Conservation (phyloP, 805 yeast genomes). For the Kuraishia molischiana region DNA sequence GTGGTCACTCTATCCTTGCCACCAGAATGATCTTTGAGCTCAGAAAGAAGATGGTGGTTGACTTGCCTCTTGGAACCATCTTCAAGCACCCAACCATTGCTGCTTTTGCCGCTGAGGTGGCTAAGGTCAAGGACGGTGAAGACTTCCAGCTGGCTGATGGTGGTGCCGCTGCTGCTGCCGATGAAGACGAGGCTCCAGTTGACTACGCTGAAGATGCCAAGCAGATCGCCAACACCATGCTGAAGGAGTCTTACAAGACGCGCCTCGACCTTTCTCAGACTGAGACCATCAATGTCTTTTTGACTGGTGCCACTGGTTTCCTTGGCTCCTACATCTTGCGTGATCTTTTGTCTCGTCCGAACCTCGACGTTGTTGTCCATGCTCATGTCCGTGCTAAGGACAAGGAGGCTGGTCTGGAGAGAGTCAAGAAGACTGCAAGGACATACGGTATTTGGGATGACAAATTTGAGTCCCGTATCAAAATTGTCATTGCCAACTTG, state of each 20-base stretch:
- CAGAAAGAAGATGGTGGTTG: conserved; percentile 67
- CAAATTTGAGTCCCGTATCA: conserved; percentile 43
- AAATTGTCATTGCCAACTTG: conserved; percentile 77
- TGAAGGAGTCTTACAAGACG: conserved; percentile 35
- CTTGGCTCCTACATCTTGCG: conserved; percentile 82
- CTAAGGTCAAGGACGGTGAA: conserved; percentile 40
- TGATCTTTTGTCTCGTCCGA: conserved; percentile 54
- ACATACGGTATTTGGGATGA: conserved; percentile 81
- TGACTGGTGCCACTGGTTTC: conserved; percentile 97
- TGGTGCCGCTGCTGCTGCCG: conserved; percentile 17
- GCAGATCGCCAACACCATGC: conserved; percentile 28
- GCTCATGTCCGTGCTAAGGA: conserved; percentile 89
- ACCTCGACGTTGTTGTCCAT: conserved; percentile 44
- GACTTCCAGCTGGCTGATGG: conserved; percentile 30
- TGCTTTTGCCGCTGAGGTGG: conserved; percentile 68
- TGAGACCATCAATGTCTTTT: conserved; percentile 41
- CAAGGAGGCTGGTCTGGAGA: conserved; percentile 58
- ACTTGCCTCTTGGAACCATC: conserved; percentile 81
- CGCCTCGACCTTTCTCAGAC: conserved; percentile 15
- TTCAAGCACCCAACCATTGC: conserved; percentile 84
- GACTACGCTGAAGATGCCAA: conserved; percentile 73
- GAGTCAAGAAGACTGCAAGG: conserved; percentile 65
- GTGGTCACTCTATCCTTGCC: conserved; percentile 96
- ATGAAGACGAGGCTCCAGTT: conserved; percentile 15
- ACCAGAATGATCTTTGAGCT: conserved; percentile 94